Evolutionary conservation across 495 filamentous ascomycete genomes (phyloP).

Genomic region (Cudoniella acicularis): DNA sequence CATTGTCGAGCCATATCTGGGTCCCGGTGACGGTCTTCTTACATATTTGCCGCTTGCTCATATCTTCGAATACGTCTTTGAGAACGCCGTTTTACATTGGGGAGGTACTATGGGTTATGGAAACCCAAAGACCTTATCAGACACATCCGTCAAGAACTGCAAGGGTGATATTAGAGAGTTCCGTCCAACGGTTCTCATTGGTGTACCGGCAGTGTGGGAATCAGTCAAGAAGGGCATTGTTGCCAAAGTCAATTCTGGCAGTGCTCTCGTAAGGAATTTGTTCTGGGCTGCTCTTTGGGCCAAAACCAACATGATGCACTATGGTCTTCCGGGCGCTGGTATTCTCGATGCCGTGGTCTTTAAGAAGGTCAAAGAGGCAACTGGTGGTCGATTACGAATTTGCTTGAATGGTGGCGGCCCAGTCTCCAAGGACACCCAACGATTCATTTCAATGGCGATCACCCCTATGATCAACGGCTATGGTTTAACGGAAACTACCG

Average conservation of each 20-base stretch:
- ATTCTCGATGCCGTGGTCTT: conserved; percentile 77
- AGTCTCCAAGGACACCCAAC: conserved; percentile 79
- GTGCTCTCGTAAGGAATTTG: conserved; percentile 68
- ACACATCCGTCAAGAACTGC: conserved; percentile 86
- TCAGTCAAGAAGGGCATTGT: conserved; percentile 97
- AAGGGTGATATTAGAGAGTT: conserved; percentile 94
- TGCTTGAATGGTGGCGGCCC: conserved; percentile 87
- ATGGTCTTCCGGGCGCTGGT: conserved; percentile 69
- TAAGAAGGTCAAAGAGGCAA: conserved; percentile 89
- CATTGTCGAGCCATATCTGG: conserved; percentile 80
- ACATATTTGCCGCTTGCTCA: conserved; percentile 93
- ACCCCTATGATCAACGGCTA: conserved; percentile 91
- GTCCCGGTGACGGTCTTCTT: conserved; percentile 80
- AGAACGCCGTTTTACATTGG: conserved; percentile 90
- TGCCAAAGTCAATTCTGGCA: conserved; percentile 74
- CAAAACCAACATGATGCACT: conserved; percentile 74
- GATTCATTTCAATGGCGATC: conserved; percentile 85
- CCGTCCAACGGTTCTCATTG: conserved; percentile 85
- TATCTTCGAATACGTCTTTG: conserved; percentile 97
- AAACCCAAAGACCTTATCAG: conserved; percentile 88
- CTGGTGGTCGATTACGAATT: conserved; percentile 74
- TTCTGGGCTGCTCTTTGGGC: conserved; percentile 90
- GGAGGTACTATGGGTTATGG: conserved; percentile 97
- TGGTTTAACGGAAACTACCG: conserved; percentile 90
- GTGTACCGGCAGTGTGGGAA: conserved; percentile 97